Evolutionary conservation across 2,329 filamentous ascomycete species (phyloP), one percentile per base, ranked within the genome.

Genomic region (Aspergillus terreus): DNA sequence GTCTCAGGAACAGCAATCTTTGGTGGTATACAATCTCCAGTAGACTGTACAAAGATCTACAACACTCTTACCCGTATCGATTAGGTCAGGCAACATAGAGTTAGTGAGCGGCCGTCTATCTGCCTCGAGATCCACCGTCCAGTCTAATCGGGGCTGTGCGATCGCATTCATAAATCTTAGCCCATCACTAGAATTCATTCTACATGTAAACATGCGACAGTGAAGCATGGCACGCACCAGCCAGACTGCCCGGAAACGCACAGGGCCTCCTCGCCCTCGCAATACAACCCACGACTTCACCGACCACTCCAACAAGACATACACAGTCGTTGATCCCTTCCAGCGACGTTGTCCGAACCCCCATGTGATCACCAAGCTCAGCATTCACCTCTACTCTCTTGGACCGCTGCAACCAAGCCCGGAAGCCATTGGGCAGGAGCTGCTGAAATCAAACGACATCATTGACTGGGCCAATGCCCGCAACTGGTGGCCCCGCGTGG

Each of bases 401-500:
- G 35, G 41, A 4, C n/a, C 21, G 5, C 25, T 46, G 6, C 21
- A 21, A 3, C 11, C 23, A 6, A 41, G 25, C 17, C 10, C 48
- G 2, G 42, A 50, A 7, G 12, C 12, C 4, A 12, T 46, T 1
- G 42, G 48, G 1, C 5, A 35, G 3, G 7, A 14, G 10, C 4
- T 50, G 3, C 33, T 50, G 14, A 1, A 14, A 1, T 23, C 42
- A 11, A 6, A 32, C 6, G 42, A 11, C 11, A 45, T 46, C 7
- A 10, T 9, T 4, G 6, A 21, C 17, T 23, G 48, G 36, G 60
- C 65, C 14, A 60, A 63, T 46, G 47, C 51, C 3, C 21, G 41
- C 3, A 55, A 57, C 17, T 48, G 54, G 21, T 57, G 52, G 52
- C 54, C 54, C 12, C 46, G 52, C 12, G 46, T 55, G 32, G 54